A percentile compares a stretch with the other conserved stretches of the same genome.
Evolutionary conservation across 2,329 filamentous ascomycete species (phyloP).

Genomic region (Plectosphaerella sp.): DNA sequence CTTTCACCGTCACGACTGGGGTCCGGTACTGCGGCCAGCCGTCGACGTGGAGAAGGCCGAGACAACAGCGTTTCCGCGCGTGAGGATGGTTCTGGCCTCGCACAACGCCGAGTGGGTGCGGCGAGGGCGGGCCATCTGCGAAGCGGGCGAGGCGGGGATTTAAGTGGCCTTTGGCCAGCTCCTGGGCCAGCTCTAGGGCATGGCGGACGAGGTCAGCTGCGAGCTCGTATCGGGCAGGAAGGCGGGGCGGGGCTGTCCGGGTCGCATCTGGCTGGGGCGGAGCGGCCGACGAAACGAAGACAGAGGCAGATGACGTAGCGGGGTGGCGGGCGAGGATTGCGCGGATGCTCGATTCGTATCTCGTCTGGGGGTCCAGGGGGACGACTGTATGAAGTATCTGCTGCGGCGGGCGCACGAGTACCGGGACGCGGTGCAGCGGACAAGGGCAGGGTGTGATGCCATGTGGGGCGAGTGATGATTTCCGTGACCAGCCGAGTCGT

Average conservation of each 20-base stretch:
- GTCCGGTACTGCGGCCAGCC: constrained; percentile 35
- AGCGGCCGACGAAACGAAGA: constrained; percentile 1
- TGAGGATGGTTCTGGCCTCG: constrained; percentile 69
- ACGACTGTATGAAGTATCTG: constrained; percentile 88
- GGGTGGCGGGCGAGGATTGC: not conserved
- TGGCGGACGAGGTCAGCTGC: constrained; percentile 89
- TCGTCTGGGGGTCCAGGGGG: constrained; percentile 65
- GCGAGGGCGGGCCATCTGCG: constrained; percentile 47
- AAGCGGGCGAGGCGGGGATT: constrained; percentile 34
- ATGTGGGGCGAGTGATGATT: constrained; percentile 61
- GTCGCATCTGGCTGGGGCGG: not conserved
- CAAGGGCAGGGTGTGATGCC: constrained; percentile 55
- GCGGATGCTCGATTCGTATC: constrained; percentile 42
- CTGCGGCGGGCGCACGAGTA: constrained; percentile 62
- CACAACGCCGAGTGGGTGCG: constrained; percentile 75
- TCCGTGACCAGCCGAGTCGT: too few species aligned
- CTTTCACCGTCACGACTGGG: constrained; percentile 64
- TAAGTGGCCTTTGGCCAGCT: constrained; percentile 30
- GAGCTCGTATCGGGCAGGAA: constrained; percentile 39
- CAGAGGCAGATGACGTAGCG: not conserved
- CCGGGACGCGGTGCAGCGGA: constrained; percentile 62
- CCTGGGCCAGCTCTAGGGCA: too few species aligned
- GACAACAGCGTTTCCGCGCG: constrained; percentile 45
- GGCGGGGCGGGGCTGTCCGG: not conserved
- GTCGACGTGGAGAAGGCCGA: constrained; percentile 30